phyloP scores from a whole-genome alignment of 2,329 filamentous ascomycete species.

The Annulohypoxylon truncatum region DNA sequence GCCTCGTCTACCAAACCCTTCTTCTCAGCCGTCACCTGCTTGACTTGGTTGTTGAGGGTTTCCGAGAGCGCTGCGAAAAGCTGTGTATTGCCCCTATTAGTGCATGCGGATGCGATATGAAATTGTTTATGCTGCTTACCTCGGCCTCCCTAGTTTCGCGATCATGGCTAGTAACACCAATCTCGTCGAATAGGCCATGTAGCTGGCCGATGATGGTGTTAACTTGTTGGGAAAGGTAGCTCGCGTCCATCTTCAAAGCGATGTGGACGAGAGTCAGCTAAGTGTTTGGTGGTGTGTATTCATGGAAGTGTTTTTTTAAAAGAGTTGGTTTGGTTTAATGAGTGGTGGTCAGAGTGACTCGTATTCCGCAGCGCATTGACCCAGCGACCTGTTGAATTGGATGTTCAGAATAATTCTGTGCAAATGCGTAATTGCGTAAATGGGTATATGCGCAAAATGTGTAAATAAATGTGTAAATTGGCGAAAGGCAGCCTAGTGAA shows the following conservation, averaged over 20 bases:
- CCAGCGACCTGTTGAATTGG: constrained; percentile 10
- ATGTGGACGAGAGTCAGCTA: constrained; percentile 26
- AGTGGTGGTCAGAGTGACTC: constrained; percentile 15
- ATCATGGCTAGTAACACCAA: constrained; percentile 93
- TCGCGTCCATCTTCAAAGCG: constrained; percentile 77
- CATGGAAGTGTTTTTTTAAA: constrained; percentile 9
- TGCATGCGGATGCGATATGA: constrained; percentile 3
- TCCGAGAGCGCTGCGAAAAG: constrained; percentile 93
- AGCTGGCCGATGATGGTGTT: constrained; percentile 93
- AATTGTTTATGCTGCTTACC: constrained; percentile 63
- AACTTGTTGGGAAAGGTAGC: constrained; percentile 94
- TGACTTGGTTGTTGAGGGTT: constrained; percentile 89
- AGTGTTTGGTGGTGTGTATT: constrained; percentile 12
- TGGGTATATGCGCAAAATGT: neutral
- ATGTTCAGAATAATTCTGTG: constrained; percentile 17
- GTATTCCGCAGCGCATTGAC: constrained; percentile 26
- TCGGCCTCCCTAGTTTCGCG: constrained; percentile 89
- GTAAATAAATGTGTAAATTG: neutral
- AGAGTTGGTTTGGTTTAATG: neutral
- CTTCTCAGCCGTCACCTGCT: constrained; percentile 87
- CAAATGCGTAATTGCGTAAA: neutral
- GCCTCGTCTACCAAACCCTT: constrained; percentile 91
- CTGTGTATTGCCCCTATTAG: constrained; percentile 59
- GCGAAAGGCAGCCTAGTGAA: neutral
- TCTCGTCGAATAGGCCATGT: constrained; percentile 96